Conservation (phyloP, 2,329 filamentous ascomycete species). For the Beauveria sp. region DNA sequence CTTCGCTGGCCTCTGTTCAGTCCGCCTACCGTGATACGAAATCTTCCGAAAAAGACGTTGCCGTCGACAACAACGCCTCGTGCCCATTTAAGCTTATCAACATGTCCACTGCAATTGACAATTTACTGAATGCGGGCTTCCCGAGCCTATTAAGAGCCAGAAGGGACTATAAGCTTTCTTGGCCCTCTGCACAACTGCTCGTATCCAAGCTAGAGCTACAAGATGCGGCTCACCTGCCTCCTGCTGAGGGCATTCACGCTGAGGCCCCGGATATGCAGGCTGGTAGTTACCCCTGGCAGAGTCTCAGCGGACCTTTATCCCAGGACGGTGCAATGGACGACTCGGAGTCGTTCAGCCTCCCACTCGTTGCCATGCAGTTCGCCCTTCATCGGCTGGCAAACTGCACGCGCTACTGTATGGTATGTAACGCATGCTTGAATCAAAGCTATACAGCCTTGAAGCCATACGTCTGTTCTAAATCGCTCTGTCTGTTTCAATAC, state of each 20-base stretch:
- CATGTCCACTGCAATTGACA: conserved; percentile 4
- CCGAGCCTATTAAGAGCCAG: neutral
- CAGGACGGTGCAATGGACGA: conserved; percentile 24
- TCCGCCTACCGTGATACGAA: conserved; percentile 35
- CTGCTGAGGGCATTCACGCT: neutral
- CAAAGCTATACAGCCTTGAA: conserved; percentile 62
- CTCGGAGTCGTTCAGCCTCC: conserved; percentile 37
- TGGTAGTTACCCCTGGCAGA: neutral
- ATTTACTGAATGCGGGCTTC: neutral
- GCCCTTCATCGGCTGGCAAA: conserved; percentile 67
- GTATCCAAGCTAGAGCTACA: neutral
- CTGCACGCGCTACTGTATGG: conserved; percentile 80
- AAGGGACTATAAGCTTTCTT: conserved; percentile 1
- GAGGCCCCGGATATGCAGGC: neutral
- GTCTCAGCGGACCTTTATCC: conserved; percentile 11
- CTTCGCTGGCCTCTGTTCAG: conserved; percentile 46
- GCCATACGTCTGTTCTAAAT: conserved; percentile 68
- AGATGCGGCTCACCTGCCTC: neutral
- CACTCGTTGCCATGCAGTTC: conserved; percentile 63
- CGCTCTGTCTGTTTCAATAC: conserved; percentile 80
- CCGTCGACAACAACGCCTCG: neutral
- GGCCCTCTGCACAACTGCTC: conserved; percentile 12
- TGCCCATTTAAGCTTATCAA: conserved; percentile 5
- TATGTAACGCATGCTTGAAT: conserved; percentile 65
- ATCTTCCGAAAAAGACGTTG: neutral